These are phyloP conservation scores for Wickerhamomyces bovis DNA, from an alignment of 805 yeast genomes.

Conservation along the genomic window DNA sequence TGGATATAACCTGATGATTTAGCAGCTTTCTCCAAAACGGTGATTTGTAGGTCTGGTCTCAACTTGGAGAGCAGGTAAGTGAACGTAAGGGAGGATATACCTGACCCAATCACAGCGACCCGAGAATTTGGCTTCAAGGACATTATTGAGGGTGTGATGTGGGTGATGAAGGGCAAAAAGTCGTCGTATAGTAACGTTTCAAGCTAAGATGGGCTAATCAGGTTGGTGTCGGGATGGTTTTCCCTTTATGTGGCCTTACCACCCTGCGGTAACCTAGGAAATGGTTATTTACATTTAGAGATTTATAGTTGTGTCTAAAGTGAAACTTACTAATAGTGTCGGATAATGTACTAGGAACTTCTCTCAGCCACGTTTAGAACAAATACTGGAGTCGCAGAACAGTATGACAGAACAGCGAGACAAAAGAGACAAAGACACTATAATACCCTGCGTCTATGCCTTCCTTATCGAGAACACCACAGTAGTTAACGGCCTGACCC, in stretches of 20 bases:
- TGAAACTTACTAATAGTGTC: too few species aligned
- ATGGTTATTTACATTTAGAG: too few species aligned
- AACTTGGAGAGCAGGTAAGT: slow-evolving; percentile 60
- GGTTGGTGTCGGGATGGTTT: background rate
- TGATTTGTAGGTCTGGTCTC: slow-evolving; percentile 71
- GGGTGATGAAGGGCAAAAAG: background rate
- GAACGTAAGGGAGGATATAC: slow-evolving; percentile 78
- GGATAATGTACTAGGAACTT: too few species aligned
- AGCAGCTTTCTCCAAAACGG: slow-evolving; percentile 49
- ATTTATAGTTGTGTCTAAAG: too few species aligned
- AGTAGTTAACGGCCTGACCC: background rate
- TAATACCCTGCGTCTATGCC: background rate
- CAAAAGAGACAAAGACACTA: too few species aligned
- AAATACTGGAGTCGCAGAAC: too few species aligned
- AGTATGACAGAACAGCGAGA: too few species aligned
- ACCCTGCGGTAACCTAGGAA: too few species aligned
- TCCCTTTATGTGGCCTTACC: too few species aligned
- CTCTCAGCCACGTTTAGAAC: too few species aligned
- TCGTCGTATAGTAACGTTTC: background rate
- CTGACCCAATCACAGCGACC: slow-evolving; percentile 81
- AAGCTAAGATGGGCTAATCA: background rate
- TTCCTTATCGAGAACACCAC: background rate
- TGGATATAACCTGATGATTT: slow-evolving; percentile 79
- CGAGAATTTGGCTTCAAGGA: slow-evolving; percentile 23
- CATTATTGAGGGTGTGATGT: background rate